phyloP scores from a whole-genome alignment of 2,329 filamentous ascomycete species.

The Cytospora chrysosperma region DNA sequence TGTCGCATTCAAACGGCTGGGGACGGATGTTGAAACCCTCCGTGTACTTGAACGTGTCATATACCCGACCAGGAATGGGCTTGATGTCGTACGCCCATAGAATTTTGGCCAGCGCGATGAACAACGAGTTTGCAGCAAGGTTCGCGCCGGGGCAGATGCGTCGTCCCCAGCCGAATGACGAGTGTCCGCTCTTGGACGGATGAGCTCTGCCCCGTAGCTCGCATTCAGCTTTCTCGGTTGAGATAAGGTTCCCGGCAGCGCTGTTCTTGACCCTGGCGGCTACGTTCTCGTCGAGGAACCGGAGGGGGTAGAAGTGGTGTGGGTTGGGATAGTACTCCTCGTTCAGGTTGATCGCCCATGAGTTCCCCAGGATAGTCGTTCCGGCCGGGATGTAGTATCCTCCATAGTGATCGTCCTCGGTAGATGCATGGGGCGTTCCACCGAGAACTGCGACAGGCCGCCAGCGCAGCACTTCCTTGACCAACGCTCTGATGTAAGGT shows the following conservation, averaged over 20 bases:
- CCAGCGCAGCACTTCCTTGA: conserved; percentile 37
- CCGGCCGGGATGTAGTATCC: conserved; percentile 49
- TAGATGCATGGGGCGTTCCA: conserved; percentile 46
- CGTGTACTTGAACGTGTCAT: conserved; percentile 28
- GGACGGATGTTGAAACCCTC: conserved; percentile 29
- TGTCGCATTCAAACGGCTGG: conserved; percentile 26
- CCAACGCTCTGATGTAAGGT: conserved; percentile 35
- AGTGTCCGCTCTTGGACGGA: conserved; percentile 36
- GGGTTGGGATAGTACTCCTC: conserved; percentile 27
- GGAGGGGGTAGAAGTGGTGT: conserved; percentile 26
- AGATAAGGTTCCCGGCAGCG: background rate
- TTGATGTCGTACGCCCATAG: conserved; percentile 46
- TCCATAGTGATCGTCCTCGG: conserved; percentile 47
- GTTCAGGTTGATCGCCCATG: conserved; percentile 33
- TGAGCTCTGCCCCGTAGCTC: conserved; percentile 21
- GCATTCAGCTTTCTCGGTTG: background rate
- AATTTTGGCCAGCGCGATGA: conserved; percentile 36
- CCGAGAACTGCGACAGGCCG: conserved; percentile 44
- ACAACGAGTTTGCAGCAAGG: conserved; percentile 26
- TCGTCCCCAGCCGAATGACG: conserved; percentile 46
- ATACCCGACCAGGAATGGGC: conserved; percentile 20
- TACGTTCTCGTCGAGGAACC: conserved; percentile 25
- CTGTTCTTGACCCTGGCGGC: conserved; percentile 15
- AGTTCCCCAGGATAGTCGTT: conserved; percentile 41
- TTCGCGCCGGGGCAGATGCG: conserved; percentile 35